phyloP scores from a whole-genome alignment of 331 rosid species.

The Malus hybrid region DNA sequence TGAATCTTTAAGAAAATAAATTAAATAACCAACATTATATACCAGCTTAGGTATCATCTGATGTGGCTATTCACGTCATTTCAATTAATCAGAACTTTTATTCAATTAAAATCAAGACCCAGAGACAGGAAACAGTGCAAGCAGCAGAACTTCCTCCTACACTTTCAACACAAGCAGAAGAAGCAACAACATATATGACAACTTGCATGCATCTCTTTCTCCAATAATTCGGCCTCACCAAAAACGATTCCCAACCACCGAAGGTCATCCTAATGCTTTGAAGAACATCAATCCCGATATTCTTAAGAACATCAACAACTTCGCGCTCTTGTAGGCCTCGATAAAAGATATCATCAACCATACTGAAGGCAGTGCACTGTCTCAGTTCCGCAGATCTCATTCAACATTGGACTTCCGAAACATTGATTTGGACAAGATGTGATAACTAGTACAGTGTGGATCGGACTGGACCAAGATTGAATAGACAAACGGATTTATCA shows the following conservation, averaged over 20 bases:
- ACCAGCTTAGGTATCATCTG: too few species aligned
- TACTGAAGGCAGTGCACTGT: conserved; percentile 34
- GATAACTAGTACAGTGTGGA: background rate
- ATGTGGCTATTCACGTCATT: too few species aligned
- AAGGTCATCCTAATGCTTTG: conserved; percentile 61
- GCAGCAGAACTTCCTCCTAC: conserved; percentile 32
- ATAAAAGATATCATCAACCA: conserved; percentile 45
- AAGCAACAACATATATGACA: background rate
- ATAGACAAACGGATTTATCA: background rate
- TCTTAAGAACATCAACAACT: conserved; percentile 27
- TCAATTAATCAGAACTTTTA: too few species aligned
- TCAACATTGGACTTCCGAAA: conserved; percentile 47
- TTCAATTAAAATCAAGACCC: background rate
- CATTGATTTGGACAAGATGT: conserved; percentile 24
- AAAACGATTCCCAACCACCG: conserved; percentile 40
- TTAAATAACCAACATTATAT: too few species aligned
- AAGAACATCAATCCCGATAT: conserved; percentile 48
- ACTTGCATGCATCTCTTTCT: conserved; percentile 37
- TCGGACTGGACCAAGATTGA: conserved; percentile 16
- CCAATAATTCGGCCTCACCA: conserved; percentile 27
- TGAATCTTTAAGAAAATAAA: too few species aligned
- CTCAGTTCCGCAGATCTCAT: conserved; percentile 36
- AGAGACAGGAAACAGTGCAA: conserved; percentile 23
- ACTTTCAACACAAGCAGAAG: conserved; percentile 12
- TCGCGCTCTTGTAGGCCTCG: conserved; percentile 60